These are phyloP conservation scores for Porcisia hertigi DNA, from an alignment of 208 protist genomes.

Conservation along the genomic window DNA sequence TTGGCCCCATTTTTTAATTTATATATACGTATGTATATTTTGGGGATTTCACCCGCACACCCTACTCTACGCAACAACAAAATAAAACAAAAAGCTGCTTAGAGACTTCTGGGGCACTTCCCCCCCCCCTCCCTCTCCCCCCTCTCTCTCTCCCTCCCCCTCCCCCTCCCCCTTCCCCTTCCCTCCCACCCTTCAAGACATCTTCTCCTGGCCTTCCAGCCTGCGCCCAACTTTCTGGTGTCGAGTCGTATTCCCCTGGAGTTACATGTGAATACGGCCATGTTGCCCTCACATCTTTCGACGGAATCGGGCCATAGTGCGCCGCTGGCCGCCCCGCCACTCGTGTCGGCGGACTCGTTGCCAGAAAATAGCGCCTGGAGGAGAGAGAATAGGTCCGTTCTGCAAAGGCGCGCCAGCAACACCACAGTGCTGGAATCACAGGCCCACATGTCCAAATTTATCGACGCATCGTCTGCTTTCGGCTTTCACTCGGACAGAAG, in stretches of 20 bases:
- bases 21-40: too few relatives aligned
- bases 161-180: not conserved
- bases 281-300: not conserved
- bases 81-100: too few relatives aligned
- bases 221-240: too few relatives aligned
- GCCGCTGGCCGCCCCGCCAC: not conserved
- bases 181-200: not conserved
- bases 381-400: not conserved
- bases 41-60: too few relatives aligned
- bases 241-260: too few relatives aligned
- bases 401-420: not conserved
- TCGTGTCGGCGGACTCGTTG: not conserved
- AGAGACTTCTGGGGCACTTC: too few relatives aligned
- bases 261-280: not conserved
- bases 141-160: not conserved
- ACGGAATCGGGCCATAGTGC: not conserved
- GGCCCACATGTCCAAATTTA: not conserved
- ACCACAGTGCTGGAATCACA: slow-evolving; percentile 5
- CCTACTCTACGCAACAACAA: too few relatives aligned
- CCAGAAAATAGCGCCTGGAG: too few relatives aligned
- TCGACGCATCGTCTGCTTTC: not conserved
- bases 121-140: not conserved
- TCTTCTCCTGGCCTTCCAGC: not conserved
- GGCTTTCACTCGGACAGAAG: not conserved
- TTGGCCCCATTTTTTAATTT: too few relatives aligned